Conservation (phyloP, 176 grass and related monocot genomes). For the Hordeum vulgare region DNA sequence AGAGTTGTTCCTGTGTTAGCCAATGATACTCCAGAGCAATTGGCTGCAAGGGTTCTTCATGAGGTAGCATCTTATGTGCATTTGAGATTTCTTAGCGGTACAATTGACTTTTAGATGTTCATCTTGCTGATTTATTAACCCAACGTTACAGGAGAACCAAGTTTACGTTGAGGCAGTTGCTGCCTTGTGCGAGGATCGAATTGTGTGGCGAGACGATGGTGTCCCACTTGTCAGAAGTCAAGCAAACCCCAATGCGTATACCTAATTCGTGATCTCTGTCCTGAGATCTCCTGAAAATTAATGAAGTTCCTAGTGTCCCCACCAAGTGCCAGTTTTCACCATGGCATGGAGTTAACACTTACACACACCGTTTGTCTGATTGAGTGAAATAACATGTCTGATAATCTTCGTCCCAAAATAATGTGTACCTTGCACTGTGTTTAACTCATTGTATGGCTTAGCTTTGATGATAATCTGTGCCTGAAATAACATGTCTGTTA, state of each 20-base stretch:
- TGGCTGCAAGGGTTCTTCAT: slow-evolving; percentile 56
- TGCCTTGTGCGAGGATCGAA: slow-evolving; percentile 64
- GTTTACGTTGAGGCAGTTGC: slow-evolving; percentile 83
- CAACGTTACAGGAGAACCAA: slow-evolving; percentile 50
- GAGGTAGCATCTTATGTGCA: slow-evolving; percentile 28
- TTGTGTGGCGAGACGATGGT: slow-evolving; percentile 78
- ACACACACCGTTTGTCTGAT: background rate
- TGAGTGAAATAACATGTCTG: background rate
- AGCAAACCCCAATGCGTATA: slow-evolving; percentile 36
- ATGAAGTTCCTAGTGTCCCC: background rate
- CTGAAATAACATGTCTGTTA: background rate
- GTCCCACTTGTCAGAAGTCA: slow-evolving; percentile 41
- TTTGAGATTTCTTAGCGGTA: background rate
- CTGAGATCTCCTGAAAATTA: background rate
- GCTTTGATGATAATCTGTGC: background rate
- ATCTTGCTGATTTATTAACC: background rate
- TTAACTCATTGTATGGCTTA: background rate
- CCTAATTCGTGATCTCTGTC: slow-evolving; percentile 12
- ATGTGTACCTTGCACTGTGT: background rate
- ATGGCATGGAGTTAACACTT: background rate
- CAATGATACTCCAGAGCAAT: slow-evolving; percentile 34
- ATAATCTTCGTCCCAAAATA: background rate
- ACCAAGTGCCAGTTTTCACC: slow-evolving; percentile 11
- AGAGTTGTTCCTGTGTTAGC: slow-evolving; percentile 29
- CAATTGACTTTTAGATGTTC: background rate